Evolutionary conservation across 83 land plant species (phyloP).

Genomic region (Picea engelmannii): DNA sequence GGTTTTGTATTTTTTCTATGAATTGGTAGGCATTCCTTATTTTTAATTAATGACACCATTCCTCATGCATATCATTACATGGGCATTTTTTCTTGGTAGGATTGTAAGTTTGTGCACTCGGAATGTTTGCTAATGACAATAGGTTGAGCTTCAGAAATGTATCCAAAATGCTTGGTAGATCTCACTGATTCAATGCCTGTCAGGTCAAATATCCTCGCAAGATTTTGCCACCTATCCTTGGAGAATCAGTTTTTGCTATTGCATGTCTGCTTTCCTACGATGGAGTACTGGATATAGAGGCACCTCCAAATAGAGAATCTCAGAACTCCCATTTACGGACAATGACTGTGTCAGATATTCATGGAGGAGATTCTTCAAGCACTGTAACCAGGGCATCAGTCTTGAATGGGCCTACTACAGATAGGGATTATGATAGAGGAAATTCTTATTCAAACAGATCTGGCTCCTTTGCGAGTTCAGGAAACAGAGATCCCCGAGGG

Average conservation of each 20-base stretch:
- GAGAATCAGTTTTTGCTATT: conserved; percentile 66
- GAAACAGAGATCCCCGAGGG: not conserved
- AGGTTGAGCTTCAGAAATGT: too few relatives aligned
- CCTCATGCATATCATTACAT: too few relatives aligned
- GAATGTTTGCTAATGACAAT: too few relatives aligned
- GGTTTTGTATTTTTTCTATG: too few relatives aligned
- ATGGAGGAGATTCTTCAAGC: not conserved
- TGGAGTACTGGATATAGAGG: conserved; percentile 29
- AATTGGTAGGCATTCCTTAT: too few relatives aligned
- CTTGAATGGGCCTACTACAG: not conserved
- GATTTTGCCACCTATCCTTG: conserved; percentile 69
- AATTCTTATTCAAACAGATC: not conserved
- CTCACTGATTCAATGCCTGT: too few relatives aligned
- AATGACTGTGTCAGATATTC: conserved; percentile 6
- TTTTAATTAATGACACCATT: too few relatives aligned
- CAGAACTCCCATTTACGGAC: conserved; percentile 5
- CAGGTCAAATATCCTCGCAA: conserved; percentile 58
- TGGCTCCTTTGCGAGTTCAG: not conserved
- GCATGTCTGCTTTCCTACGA: conserved; percentile 82
- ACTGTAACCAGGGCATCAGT: not conserved
- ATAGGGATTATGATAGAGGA: not conserved
- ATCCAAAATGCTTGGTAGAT: too few relatives aligned
- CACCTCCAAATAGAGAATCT: not conserved
- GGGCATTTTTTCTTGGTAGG: too few relatives aligned
- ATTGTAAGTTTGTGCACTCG: too few relatives aligned